A percentile compares a stretch with the other conserved stretches of the same genome.
These are phyloP conservation scores for Hebeloma cylindrosporum DNA, from an alignment of 768 basidiomycete genomes.

Conservation along the genomic window DNA sequence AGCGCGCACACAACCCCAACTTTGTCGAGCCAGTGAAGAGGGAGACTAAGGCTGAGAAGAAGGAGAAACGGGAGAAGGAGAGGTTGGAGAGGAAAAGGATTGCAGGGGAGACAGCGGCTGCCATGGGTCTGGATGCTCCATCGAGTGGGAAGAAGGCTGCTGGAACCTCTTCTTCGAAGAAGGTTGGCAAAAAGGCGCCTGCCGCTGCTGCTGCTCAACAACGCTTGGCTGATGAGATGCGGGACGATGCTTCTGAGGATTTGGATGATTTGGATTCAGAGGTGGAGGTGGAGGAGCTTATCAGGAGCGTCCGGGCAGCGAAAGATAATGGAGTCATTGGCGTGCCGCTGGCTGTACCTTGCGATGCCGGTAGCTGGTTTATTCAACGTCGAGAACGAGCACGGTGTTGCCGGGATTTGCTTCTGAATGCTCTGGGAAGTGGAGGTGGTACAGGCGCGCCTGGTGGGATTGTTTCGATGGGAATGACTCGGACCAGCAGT, in stretches of 20 bases:
- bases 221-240: constrained; percentile 47
- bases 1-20: constrained; percentile 82
- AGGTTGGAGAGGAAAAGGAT: constrained; percentile 80
- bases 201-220: constrained; percentile 51
- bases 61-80: constrained; percentile 79
- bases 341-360: constrained; percentile 69
- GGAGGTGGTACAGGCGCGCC: constrained; percentile 34
- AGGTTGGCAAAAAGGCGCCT: constrained; percentile 62
- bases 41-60: constrained; percentile 85
- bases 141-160: constrained; percentile 41
- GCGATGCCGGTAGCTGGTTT: constrained; percentile 79
- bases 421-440: constrained; percentile 52
- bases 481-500: constrained; percentile 32
- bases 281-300: constrained; percentile 76
- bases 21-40: constrained; percentile 86
- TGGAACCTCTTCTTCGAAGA: constrained; percentile 47
- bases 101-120: constrained; percentile 68
- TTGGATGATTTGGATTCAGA: constrained; percentile 83
- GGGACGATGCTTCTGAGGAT: constrained; percentile 67
- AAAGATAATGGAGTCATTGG: constrained; percentile 59
- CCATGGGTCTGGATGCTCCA: constrained; percentile 50
- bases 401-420: constrained; percentile 55
- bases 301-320: constrained; percentile 58
- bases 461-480: constrained; percentile 31
- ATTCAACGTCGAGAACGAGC: constrained; percentile 71